A percentile compares a stretch with the other conserved stretches of the same genome.
These are phyloP conservation scores for Chimonanthus praecox DNA, from an alignment of 164 flowering plant species.

Conservation along the genomic window DNA sequence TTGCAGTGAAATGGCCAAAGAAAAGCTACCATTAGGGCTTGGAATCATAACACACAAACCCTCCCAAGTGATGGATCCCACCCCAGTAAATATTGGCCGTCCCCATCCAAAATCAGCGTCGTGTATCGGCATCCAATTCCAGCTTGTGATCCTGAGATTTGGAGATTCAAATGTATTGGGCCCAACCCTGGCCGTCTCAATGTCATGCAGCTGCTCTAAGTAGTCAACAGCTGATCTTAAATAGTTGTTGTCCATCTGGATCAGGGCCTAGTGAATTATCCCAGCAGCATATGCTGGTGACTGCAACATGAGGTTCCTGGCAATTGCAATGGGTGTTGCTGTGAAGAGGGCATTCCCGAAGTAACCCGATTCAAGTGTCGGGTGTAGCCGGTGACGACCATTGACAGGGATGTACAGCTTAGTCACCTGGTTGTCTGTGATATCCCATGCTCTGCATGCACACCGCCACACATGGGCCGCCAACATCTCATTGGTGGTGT, in stretches of 20 bases:
- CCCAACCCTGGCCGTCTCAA: constrained; percentile 9
- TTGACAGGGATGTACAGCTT: constrained; percentile 16
- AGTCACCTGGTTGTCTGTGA: constrained; percentile 14
- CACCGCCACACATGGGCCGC: constrained; percentile 27
- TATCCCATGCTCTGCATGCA: constrained; percentile 20
- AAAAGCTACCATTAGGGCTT: constrained; percentile 17
- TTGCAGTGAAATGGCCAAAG: constrained; percentile 9
- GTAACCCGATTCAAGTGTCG: constrained; percentile 18
- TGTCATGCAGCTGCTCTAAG: constrained; percentile 19
- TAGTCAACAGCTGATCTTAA: constrained; percentile 27
- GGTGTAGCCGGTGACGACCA: constrained; percentile 19
- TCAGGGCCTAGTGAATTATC: constrained; percentile 15
- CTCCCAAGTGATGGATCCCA: constrained; percentile 13
- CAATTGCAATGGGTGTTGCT: not conserved
- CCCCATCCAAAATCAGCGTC: constrained; percentile 40
- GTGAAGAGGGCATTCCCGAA: constrained; percentile 23
- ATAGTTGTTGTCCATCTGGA: constrained; percentile 20
- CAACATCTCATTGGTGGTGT: constrained; percentile 16
- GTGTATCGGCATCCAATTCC: constrained; percentile 22
- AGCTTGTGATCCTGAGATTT: constrained; percentile 17
- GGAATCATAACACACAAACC: constrained; percentile 18
- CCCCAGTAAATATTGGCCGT: constrained; percentile 23
- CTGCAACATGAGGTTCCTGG: constrained; percentile 12
- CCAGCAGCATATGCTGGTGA: constrained; percentile 9
- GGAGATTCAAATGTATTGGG: constrained; percentile 15